Evolutionary conservation across 1,284 basidiomycete genomes (phyloP).

Genomic region (Ustilago trichophora): DNA sequence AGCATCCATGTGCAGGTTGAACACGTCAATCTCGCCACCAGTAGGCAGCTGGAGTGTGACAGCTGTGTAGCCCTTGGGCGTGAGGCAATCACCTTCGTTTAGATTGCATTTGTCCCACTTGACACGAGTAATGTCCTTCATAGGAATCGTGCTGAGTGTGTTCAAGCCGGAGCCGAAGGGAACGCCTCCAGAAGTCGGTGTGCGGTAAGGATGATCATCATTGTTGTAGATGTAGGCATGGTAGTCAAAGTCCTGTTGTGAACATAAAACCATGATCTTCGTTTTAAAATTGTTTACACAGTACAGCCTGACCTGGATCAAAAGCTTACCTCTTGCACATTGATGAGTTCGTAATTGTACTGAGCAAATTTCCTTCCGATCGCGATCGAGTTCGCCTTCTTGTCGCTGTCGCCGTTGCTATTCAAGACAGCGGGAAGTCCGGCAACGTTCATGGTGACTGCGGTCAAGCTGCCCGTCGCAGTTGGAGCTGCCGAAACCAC

Average conservation of each 20-base stretch:
- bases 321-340: constrained; percentile 21
- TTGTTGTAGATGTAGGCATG: constrained; percentile 28
- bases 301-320: no score
- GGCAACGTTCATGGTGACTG: constrained; percentile 26
- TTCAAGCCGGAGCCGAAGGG: constrained; percentile 23
- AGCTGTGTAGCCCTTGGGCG: constrained; percentile 22
- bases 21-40: constrained; percentile 14
- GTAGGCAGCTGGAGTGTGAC: constrained; percentile 13
- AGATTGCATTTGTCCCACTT: constrained; percentile 18
- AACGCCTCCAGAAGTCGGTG: constrained; percentile 17
- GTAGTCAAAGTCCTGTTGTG: constrained; percentile 20
- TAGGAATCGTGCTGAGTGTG: constrained; percentile 19
- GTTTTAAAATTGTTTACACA: not conserved
- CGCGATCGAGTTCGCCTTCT: constrained; percentile 12
- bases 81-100: constrained; percentile 25
- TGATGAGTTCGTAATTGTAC: constrained; percentile 23
- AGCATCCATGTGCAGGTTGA: constrained; percentile 27
- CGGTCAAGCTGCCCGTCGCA: constrained; percentile 8
- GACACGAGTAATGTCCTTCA: constrained; percentile 11
- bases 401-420: constrained; percentile 20
- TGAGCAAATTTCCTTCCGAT: constrained; percentile 15
- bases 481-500: constrained; percentile 4
- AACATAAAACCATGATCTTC: not conserved
- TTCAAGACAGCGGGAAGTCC: constrained; percentile 19
- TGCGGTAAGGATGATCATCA: constrained; percentile 22